Evolutionary conservation across 2,329 filamentous ascomycete genomes (phyloP).

Genomic region (Aspergillus sp.): DNA sequence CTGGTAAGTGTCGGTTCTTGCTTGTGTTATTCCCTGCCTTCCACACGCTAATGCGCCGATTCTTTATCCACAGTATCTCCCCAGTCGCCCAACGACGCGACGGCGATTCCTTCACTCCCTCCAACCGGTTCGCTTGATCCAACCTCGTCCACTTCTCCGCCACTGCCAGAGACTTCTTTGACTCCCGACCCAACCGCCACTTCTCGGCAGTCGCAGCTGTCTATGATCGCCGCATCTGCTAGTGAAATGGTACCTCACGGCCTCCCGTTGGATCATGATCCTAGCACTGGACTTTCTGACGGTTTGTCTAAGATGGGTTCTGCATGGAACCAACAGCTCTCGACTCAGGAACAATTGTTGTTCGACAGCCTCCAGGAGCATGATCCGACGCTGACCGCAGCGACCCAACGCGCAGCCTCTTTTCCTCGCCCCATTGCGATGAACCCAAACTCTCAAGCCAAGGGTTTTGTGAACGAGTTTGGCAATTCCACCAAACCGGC

Average conservation of each 20-base stretch:
- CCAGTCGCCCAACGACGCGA: conserved; percentile 27
- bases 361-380: conserved; percentile 43
- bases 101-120: conserved; percentile 33
- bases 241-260: conserved; percentile 47
- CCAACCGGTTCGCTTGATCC: conserved; percentile 32
- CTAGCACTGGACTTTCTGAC: conserved; percentile 24
- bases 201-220: conserved; percentile 44
- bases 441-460: conserved; percentile 40
- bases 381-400: conserved; percentile 38
- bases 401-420: conserved; percentile 39
- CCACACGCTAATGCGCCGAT: conserved; percentile 16
- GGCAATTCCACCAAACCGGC: conserved; percentile 42
- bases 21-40: conserved; percentile 4
- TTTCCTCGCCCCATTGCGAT: conserved; percentile 46
- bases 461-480: conserved; percentile 43
- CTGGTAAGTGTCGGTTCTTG: conserved; percentile 19
- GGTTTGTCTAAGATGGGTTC: conserved; percentile 29
- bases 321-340: conserved; percentile 37
- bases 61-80: conserved; percentile 25
- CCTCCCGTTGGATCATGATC: conserved; percentile 36
- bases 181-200: conserved; percentile 37
- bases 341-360: conserved; percentile 39
- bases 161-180: conserved; percentile 33
- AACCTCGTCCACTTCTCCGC: conserved; percentile 35
- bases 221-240: conserved; percentile 47